A percentile compares a stretch with the other conserved stretches of the same genome.
These are phyloP conservation scores for Penicillium egyptiacum DNA, from an alignment of 495 filamentous ascomycete genomes.

Conservation along the genomic window DNA sequence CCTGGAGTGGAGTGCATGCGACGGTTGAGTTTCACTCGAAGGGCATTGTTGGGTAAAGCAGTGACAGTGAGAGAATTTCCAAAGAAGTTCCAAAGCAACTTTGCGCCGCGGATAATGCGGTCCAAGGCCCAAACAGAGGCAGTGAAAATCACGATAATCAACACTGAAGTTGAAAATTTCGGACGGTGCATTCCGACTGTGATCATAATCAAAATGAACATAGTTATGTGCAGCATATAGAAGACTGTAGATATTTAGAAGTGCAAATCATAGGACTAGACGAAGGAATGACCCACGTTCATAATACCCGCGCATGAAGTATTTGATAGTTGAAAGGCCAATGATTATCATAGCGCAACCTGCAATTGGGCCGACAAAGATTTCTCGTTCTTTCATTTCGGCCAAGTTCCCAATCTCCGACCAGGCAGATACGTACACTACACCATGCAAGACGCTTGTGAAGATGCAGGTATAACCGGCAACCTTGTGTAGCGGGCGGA, in stretches of 20 bases:
- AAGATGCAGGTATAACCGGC: conserved; percentile 54
- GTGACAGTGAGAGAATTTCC: conserved; percentile 53
- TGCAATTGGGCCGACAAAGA: conserved; percentile 46
- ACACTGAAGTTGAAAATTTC: conserved; percentile 31
- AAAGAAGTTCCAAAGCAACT: conserved; percentile 47
- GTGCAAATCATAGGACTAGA: too few relatives aligned
- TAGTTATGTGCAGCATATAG: conserved; percentile 53
- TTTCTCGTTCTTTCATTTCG: conserved; percentile 29
- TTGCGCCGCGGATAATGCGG: conserved; percentile 47
- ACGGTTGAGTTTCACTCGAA: conserved; percentile 54
- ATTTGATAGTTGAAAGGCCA: conserved; percentile 24
- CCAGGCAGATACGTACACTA: conserved; percentile 43
- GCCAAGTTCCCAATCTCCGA: conserved; percentile 25
- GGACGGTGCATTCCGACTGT: conserved; percentile 55
- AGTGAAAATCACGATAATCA: conserved; percentile 46
- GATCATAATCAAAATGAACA: conserved; percentile 55
- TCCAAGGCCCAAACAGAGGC: conserved; percentile 52
- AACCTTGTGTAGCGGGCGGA: conserved; percentile 58
- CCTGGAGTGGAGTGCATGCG: conserved; percentile 46
- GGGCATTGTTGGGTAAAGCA: conserved; percentile 54
- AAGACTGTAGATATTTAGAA: conserved; percentile 34
- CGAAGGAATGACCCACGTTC: conserved; percentile 29
- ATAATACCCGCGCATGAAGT: conserved; percentile 44
- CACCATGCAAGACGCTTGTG: conserved; percentile 42
- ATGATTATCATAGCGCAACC: conserved; percentile 50